Conservation (phyloP, 75 land plant species). For the Cupressus sempervirens region DNA sequence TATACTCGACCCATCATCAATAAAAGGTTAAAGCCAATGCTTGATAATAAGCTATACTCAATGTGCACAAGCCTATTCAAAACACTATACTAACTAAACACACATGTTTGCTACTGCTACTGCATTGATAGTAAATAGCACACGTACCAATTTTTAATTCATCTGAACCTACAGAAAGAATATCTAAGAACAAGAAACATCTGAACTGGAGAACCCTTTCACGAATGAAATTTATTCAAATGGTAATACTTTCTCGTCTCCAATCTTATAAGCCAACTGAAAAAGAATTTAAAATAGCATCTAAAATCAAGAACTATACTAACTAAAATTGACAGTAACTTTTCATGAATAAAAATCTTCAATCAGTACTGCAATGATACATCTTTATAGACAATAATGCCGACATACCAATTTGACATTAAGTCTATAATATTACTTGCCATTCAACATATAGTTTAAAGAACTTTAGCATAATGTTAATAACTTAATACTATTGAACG, state of each 20-base stretch:
- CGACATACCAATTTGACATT: too few relatives aligned
- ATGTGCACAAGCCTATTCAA: too few relatives aligned
- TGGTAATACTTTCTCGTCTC: not conserved
- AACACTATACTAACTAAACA: too few relatives aligned
- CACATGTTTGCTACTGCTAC: not conserved
- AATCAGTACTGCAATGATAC: not conserved
- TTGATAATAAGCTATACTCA: too few relatives aligned
- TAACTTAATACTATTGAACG: not conserved
- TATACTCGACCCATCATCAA: too few relatives aligned
- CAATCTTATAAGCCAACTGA: too few relatives aligned
- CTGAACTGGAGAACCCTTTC: not conserved
- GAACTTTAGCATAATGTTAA: not conserved
- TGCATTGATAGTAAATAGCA: not conserved
- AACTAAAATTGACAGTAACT: not conserved
- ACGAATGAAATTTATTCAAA: not conserved
- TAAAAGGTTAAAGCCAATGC: too few relatives aligned
- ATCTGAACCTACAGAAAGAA: too few relatives aligned
- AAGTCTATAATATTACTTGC: too few relatives aligned
- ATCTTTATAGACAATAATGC: not conserved
- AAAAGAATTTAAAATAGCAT: too few relatives aligned
- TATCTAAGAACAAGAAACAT: not conserved
- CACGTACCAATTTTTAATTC: too few relatives aligned
- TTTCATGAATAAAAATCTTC: not conserved
- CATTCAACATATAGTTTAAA: too few relatives aligned
- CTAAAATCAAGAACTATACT: not conserved